Evolutionary conservation across 805 yeast genomes (phyloP).

Genomic region (Zygoascus bituminiphila): DNA sequence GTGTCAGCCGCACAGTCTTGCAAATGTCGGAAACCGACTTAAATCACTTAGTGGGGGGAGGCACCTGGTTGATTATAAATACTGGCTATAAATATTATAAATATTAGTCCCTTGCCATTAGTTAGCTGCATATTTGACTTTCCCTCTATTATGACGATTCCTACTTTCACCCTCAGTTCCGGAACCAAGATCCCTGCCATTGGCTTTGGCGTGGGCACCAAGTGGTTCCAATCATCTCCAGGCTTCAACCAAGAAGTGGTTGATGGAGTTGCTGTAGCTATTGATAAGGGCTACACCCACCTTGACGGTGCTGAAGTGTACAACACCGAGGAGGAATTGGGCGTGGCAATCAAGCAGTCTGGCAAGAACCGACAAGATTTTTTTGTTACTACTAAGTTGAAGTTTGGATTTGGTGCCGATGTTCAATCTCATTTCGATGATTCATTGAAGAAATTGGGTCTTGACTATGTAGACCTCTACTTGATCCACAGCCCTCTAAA

Average conservation of each 20-base stretch:
- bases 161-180: slow-evolving; percentile 26
- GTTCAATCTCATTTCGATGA: slow-evolving; percentile 37
- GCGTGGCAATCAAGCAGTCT: slow-evolving; percentile 47
- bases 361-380: slow-evolving; percentile 44
- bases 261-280: slow-evolving; percentile 37
- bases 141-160: not conserved
- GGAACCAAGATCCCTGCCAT: slow-evolving; percentile 46
- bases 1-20: too few species aligned
- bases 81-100: too few species aligned
- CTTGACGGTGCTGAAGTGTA: slow-evolving; percentile 54
- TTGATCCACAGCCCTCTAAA: slow-evolving; percentile 35
- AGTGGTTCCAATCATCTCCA: slow-evolving; percentile 32
- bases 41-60: too few species aligned
- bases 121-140: too few species aligned
- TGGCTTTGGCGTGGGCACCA: slow-evolving; percentile 38
- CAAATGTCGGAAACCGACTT: too few species aligned
- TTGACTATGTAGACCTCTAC: slow-evolving; percentile 47
- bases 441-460: slow-evolving; percentile 35
- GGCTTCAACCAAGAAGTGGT: slow-evolving; percentile 21
- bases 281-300: slow-evolving; percentile 50
- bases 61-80: too few species aligned
- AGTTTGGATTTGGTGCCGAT: slow-evolving; percentile 26
- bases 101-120: too few species aligned
- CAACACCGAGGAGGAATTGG: slow-evolving; percentile 45
- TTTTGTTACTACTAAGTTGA: slow-evolving; percentile 36